Base-by-base conservation (phyloP, 2,329 filamentous ascomycete species). In the Stagonosporopsis vannaccii region DNA sequence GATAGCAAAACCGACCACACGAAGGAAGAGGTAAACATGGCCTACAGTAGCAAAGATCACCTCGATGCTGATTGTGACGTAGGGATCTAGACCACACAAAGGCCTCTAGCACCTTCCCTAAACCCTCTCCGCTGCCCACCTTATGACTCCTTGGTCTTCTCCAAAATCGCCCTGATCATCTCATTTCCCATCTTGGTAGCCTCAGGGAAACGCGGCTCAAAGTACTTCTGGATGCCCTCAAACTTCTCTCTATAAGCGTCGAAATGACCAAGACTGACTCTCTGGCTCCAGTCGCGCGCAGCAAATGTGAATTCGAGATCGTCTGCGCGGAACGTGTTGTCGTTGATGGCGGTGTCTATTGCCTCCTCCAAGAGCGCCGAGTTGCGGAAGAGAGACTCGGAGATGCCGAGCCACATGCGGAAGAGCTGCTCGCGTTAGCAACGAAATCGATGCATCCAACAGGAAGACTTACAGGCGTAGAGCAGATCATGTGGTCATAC, bases 401-500 rank as follows among this genome's bases (percentile, higher is more conserved):
- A 94, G n/a, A 97, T 96, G 53, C 95, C 95, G 30, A 99, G 85
- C 87, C 95, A 97, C 62, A 99, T 86, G 46, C 95, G 90, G 81
- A 99, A 99, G 42, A 98, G 86, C 80, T 54, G 4, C 6, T 15
- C 4, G 19, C 17, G 15, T 47, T 17, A 53, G 50, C 5, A 1
- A 30, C 17, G 8, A 32, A 6, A 6, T 20, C 13, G n/a, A 13
- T 8, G 30, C 8, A 26, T 11, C 12, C 20, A 32, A 12, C 3
- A n/a, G 8, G n/a, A 12, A 22, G 32, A 79, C 84, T 74, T 71
- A 88, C 85, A 44, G 95, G 95, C 35, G 95, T 99, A 50, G 92
- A 97, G 80, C 95, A 99, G 66, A 99, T 96, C 93, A 99, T 99
- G 81, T 99, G 96, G 77, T 99, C 94, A 76, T 99, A 99, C 0